Evolutionary conservation across 371 early-diverging fungal species (phyloP).

Genomic region (Mucor velutinosus): DNA sequence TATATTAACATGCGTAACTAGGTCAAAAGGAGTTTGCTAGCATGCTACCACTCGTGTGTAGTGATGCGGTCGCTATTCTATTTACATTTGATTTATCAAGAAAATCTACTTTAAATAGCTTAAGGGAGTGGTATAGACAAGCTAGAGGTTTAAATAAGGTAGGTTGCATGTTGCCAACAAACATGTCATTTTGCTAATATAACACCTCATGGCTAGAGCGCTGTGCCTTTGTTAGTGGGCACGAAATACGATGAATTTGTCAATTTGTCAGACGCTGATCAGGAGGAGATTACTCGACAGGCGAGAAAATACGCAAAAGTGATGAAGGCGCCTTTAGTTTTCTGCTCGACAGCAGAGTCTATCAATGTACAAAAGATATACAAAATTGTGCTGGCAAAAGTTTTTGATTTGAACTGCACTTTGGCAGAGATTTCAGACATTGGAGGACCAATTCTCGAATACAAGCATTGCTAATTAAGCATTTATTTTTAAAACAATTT

Average conservation of each 20-base stretch:
- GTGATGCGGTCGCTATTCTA: conserved; percentile 92
- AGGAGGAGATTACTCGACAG: conserved; percentile 92
- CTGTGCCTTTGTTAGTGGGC: conserved; percentile 94
- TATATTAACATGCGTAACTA: conserved; percentile 25
- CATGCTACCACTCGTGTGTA: conserved; percentile 96
- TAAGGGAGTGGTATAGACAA: conserved; percentile 97
- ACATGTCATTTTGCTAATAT: neutral
- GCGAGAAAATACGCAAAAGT: conserved; percentile 89
- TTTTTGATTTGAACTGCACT: conserved; percentile 91
- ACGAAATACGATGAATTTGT: conserved; percentile 97
- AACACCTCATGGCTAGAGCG: conserved; percentile 56
- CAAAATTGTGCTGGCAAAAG: conserved; percentile 93
- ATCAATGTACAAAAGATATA: conserved; percentile 97
- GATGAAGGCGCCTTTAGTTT: conserved; percentile 94
- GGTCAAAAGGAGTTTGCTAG: conserved; percentile 96
- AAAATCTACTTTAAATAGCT: conserved; percentile 88
- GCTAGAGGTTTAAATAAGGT: conserved; percentile 94
- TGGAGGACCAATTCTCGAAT: conserved; percentile 92
- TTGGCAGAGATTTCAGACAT: conserved; percentile 89
- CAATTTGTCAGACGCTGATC: conserved; percentile 78
- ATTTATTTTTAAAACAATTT: neutral
- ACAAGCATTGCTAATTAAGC: conserved; percentile 41
- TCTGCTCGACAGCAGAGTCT: conserved; percentile 90
- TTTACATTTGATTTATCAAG: conserved; percentile 97
- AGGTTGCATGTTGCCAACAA: neutral